These are phyloP conservation scores for Trypanosoma melophagium DNA, from an alignment of 208 protist species.

Conservation along the genomic window DNA sequence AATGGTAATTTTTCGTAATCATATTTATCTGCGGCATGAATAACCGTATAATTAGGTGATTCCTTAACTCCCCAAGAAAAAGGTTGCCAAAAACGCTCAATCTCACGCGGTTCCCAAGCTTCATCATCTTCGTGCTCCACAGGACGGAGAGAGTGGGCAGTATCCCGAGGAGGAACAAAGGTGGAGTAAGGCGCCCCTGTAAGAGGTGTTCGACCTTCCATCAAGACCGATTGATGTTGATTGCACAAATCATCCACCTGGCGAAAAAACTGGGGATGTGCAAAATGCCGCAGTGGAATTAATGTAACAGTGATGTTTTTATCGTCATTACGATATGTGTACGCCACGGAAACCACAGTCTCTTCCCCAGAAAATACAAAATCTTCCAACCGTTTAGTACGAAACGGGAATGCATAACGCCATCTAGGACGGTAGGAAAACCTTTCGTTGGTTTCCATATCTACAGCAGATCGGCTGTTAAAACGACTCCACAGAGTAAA, in stretches of 20 bases:
- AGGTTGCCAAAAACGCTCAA: constrained; percentile 77
- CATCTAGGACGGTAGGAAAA: constrained; percentile 19
- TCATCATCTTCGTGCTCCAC: constrained; percentile 72
- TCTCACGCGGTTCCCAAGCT: constrained; percentile 80
- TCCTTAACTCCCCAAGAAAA: constrained; percentile 87
- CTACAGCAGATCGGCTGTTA: no score
- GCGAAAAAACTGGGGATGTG: constrained; percentile 78
- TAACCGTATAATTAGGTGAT: constrained; percentile 69
- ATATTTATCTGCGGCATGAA: constrained; percentile 87
- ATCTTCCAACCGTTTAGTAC: constrained; percentile 46
- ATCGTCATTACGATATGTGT: constrained; percentile 56
- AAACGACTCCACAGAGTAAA: no score
- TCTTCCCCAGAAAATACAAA: constrained; percentile 43
- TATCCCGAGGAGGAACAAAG: constrained; percentile 60
- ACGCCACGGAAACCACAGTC: constrained; percentile 44
- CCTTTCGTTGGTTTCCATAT: no score
- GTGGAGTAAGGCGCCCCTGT: constrained; percentile 66
- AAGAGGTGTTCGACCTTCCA: constrained; percentile 80
- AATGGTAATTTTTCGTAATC: constrained; percentile 82
- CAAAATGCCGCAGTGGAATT: constrained; percentile 78
- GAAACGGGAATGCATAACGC: constrained; percentile 64
- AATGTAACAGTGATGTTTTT: constrained; percentile 67
- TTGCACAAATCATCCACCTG: constrained; percentile 78
- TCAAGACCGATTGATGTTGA: constrained; percentile 83
- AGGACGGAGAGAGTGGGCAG: constrained; percentile 32